phyloP scores from a whole-genome alignment of 495 filamentous ascomycete genomes.

The Talaromyces wortmannii region DNA sequence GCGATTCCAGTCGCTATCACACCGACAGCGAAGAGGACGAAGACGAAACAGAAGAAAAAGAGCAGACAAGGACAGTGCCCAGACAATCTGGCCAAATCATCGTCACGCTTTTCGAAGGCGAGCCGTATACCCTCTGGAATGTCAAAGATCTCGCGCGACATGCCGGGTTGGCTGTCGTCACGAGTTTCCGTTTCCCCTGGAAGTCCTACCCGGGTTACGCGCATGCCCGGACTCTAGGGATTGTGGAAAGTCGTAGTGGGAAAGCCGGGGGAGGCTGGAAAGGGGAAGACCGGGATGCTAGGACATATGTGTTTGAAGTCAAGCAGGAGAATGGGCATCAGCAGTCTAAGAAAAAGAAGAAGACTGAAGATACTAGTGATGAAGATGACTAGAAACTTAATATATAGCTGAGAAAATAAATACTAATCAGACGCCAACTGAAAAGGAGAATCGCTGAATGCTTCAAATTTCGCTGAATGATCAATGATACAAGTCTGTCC shows the following conservation, averaged over 20 bases:
- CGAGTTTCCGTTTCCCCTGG: constrained; percentile 73
- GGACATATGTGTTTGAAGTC: constrained; percentile 73
- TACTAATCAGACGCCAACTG: no score
- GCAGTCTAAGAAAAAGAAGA: neutral
- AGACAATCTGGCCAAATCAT: constrained; percentile 57
- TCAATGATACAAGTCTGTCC: neutral
- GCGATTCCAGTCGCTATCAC: neutral
- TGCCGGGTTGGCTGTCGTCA: constrained; percentile 63
- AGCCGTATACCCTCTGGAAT: constrained; percentile 95
- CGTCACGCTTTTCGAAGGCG: constrained; percentile 84
- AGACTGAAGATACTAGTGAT: neutral
- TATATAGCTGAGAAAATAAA: neutral
- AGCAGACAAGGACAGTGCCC: constrained; percentile 9
- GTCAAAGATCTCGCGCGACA: constrained; percentile 78
- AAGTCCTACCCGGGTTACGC: constrained; percentile 74
- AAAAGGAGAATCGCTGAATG: no score
- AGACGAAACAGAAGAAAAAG: constrained; percentile 3
- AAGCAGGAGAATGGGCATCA: constrained; percentile 17
- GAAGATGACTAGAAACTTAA: neutral
- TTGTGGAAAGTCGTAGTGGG: constrained; percentile 50
- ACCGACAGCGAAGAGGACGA: neutral
- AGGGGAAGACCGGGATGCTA: constrained; percentile 67
- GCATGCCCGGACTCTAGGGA: constrained; percentile 82
- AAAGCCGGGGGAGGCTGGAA: constrained; percentile 60
- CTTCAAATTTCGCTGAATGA: neutral